These are phyloP conservation scores for Pseudohalonectria lignicola DNA, from an alignment of 2,329 filamentous ascomycete genomes.

Conservation along the genomic window DNA sequence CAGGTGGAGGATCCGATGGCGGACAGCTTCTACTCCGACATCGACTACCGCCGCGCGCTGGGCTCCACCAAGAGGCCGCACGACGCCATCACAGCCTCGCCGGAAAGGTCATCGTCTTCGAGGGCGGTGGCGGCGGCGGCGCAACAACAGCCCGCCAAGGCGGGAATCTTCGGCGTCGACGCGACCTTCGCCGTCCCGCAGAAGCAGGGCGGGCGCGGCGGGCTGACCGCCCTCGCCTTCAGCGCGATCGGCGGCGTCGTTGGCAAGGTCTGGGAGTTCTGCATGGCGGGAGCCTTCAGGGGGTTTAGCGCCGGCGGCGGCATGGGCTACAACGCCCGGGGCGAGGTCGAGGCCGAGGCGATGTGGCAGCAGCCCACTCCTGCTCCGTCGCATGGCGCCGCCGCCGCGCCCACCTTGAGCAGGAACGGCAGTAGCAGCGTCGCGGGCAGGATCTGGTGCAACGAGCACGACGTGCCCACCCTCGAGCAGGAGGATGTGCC, in stretches of 20 bases:
- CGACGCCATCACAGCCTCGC: slow-evolving; percentile 18
- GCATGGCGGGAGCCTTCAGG: slow-evolving; percentile 60
- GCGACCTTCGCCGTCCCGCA: slow-evolving; percentile 8
- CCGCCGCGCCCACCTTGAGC: background rate
- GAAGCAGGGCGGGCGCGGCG: slow-evolving; percentile 14
- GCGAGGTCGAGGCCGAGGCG: no score
- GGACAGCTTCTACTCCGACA: slow-evolving; percentile 45
- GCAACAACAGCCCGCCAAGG: slow-evolving; percentile 9
- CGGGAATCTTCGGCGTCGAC: background rate
- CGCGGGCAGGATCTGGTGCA: slow-evolving; percentile 8
- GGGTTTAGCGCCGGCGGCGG: slow-evolving; percentile 86
- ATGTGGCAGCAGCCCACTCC: background rate
- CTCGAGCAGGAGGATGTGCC: slow-evolving; percentile 5
- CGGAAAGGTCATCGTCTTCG: background rate
- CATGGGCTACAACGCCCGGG: slow-evolving; percentile 42
- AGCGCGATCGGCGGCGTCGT: slow-evolving; percentile 55
- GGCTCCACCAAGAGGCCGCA: slow-evolving; percentile 33
- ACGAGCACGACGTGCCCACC: slow-evolving; percentile 17
- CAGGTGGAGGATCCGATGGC: slow-evolving; percentile 20
- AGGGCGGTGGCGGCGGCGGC: background rate
- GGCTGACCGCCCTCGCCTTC: slow-evolving; percentile 50
- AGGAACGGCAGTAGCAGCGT: background rate
- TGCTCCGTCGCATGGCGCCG: no score
- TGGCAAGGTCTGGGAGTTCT: slow-evolving; percentile 79
- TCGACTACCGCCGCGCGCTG: slow-evolving; percentile 41